These are phyloP conservation scores for Elongisporangium undulatum DNA, from an alignment of 352 stramenopile genomes.

Conservation along the genomic window DNA sequence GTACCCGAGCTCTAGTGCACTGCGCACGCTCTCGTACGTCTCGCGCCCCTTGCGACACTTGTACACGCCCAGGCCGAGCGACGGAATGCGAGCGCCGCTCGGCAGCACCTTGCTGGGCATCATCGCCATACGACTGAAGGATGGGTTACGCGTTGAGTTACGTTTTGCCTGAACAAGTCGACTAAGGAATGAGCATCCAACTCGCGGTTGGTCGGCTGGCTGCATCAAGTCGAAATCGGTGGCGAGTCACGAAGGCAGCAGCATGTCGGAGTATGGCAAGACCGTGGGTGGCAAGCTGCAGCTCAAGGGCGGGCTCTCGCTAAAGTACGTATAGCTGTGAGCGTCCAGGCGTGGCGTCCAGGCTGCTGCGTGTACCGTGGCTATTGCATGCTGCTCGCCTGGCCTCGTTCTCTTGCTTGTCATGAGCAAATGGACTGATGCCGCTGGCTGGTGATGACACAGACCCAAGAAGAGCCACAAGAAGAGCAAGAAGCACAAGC, in stretches of 20 bases:
- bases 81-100: slow-evolving; percentile 15
- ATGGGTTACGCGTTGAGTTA: background rate
- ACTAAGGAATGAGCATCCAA: too few relatives aligned
- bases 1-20: slow-evolving; percentile 44
- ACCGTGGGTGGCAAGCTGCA: slow-evolving; percentile 73
- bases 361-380: too few relatives aligned
- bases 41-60: slow-evolving; percentile 13
- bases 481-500: slow-evolving; percentile 54
- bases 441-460: background rate
- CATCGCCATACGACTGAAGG: background rate
- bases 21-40: slow-evolving; percentile 18
- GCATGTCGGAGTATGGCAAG: slow-evolving; percentile 45
- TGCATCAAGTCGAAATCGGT: too few relatives aligned
- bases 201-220: too few relatives aligned
- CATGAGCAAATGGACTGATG: background rate
- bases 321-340: slow-evolving; percentile 51
- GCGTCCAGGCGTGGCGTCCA: too few relatives aligned
- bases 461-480: slow-evolving; percentile 35
- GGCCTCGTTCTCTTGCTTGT: background rate
- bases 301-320: slow-evolving; percentile 82
- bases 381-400: slow-evolving; percentile 6
- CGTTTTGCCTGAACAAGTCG: too few relatives aligned
- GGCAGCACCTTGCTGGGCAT: slow-evolving; percentile 9
- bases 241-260: slow-evolving; percentile 3
- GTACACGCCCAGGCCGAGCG: slow-evolving; percentile 21